Evolutionary conservation across 352 stramenopile species (phyloP), one percentile per base, ranked within the genome.

Genomic region (Bremia lactucae): DNA sequence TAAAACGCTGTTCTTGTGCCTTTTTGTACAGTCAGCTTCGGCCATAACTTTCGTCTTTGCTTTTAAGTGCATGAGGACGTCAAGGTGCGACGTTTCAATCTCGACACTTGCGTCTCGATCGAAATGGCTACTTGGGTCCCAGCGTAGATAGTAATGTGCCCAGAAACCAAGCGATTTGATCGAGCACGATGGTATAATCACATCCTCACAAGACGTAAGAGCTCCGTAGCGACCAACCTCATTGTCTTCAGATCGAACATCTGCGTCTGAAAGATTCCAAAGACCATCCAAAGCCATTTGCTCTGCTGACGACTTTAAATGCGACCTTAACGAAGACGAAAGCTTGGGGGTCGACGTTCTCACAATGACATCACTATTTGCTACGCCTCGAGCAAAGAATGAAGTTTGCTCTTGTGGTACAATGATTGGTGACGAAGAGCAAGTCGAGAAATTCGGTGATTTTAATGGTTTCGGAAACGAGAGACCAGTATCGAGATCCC

Each of bases 111-210:
- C 65, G 14, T 86, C 70, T 9, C 76, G 68, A 14, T 84, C 68
- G 24, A 70, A 66, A 15, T 71, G 60, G 4, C 62, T 70, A 1
- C 62, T 68, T 0, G 75, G 64, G 31, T 92, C 74, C 72, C 75
- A 89, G 4, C 79, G 72, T 42, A 92, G 42, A 25, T 88, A 92
- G 44, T 89, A 92, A 11, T 73, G 62, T 9, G 66, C 61, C 79
- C 79, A 92, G 18, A 92, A 87, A 28, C 64, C 57, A 8, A 92
- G 49, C 24, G 72, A 65, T 19, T 83, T 84, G 11, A 83, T 73
- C 34, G 71, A 68, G 16, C 62, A 72, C 25, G 71, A 82, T 16
- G 76, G 79, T 6, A 84, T 57, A 13, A 91, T 72, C 25, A 89
- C 66, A 38, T 86, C 65, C 38, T 80, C 65, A 18, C 65, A 65